phyloP scores from a whole-genome alignment of 176 grass and related monocot species.

The Rhynchospora tenuis region DNA sequence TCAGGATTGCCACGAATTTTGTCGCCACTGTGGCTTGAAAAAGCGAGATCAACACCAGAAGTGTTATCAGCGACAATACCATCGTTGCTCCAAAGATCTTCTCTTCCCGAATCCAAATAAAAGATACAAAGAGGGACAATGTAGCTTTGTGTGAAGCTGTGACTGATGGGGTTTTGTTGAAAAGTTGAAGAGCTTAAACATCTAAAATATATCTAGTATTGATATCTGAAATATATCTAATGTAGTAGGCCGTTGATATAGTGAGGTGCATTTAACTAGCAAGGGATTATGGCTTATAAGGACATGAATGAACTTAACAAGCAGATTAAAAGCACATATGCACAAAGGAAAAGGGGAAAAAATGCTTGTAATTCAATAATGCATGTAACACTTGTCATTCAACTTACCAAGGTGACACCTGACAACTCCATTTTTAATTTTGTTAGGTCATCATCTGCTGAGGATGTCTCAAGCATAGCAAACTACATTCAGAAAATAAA shows the following conservation, averaged over 20 bases:
- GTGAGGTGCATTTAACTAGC: background rate
- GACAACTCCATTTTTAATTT: conserved; percentile 71
- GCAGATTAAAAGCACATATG: background rate
- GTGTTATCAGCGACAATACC: background rate
- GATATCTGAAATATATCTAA: background rate
- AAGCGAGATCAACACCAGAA: background rate
- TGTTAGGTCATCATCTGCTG: conserved; percentile 79
- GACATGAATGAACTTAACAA: background rate
- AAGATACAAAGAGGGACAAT: background rate
- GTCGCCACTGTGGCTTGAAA: conserved; percentile 4
- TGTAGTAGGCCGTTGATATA: background rate
- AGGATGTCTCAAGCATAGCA: conserved; percentile 76
- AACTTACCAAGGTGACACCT: conserved; percentile 54
- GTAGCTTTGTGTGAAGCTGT: background rate
- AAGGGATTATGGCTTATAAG: background rate
- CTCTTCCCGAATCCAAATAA: background rate
- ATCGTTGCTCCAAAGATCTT: background rate
- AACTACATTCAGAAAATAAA: conserved; percentile 42
- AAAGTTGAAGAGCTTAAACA: background rate
- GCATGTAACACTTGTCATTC: conserved; percentile 10
- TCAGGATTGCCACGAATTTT: conserved; percentile 11
- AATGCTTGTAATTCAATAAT: conserved; percentile 9
- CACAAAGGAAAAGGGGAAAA: background rate
- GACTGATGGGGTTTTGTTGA: background rate
- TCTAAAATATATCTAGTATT: conserved; percentile 3